These are phyloP conservation scores for Trametes cinnabarina DNA, from an alignment of 768 basidiomycete species.

Conservation along the genomic window DNA sequence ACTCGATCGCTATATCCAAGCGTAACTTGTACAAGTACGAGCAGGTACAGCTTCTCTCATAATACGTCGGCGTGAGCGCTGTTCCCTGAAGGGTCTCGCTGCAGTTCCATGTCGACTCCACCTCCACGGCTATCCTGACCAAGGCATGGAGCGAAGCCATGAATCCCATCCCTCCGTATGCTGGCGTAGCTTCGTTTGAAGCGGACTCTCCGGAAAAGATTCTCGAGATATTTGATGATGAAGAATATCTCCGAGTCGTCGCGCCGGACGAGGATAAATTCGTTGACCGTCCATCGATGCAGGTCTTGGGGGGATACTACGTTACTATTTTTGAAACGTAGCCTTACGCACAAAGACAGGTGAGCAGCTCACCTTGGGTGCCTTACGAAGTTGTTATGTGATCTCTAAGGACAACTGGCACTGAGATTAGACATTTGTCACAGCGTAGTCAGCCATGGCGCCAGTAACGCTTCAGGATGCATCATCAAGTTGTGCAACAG, in stretches of 20 bases:
- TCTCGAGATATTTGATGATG: conserved; percentile 17
- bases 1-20: neutral
- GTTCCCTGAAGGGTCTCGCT: too few relatives aligned
- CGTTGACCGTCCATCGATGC: neutral
- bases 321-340: neutral
- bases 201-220: conserved; percentile 17
- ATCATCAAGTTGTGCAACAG: too few relatives aligned
- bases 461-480: too few relatives aligned
- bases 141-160: neutral
- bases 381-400: too few relatives aligned
- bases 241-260: conserved; percentile 19
- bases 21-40: neutral
- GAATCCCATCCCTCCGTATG: neutral
- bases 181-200: conserved; percentile 1
- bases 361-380: too few relatives aligned
- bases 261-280: conserved; percentile 17
- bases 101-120: neutral
- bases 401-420: too few relatives aligned
- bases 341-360: neutral
- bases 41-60: neutral
- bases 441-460: too few relatives aligned
- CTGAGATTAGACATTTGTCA: too few relatives aligned
- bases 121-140: neutral
- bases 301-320: neutral
- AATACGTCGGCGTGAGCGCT: too few relatives aligned